phyloP scores from a whole-genome alignment of 2,329 filamentous ascomycete species.

The Colletotrichum salicis region DNA sequence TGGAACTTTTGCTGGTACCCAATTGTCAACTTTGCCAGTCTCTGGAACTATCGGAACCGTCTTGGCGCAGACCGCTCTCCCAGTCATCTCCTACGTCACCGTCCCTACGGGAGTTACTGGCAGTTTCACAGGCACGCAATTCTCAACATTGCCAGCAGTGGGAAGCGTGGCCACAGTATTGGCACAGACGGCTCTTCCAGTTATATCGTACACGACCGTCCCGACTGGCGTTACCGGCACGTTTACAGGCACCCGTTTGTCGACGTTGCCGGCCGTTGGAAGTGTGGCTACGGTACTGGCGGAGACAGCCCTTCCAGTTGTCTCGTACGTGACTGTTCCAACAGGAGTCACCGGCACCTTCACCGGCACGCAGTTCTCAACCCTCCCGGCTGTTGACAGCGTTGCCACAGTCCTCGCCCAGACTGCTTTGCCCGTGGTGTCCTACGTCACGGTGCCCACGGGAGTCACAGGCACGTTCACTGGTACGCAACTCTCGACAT shows the following conservation, averaged over 20 bases:
- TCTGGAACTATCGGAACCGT: neutral
- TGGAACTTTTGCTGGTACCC: neutral
- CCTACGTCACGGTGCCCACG: neutral
- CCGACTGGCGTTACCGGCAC: neutral
- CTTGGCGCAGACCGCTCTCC: neutral
- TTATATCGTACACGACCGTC: neutral
- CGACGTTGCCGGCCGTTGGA: neutral
- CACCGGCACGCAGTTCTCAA: neutral
- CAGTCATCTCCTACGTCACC: neutral
- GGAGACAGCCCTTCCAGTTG: neutral
- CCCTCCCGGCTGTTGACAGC: neutral
- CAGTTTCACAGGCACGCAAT: neutral
- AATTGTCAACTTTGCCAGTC: neutral
- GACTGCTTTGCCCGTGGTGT: neutral
- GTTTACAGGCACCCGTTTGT: neutral
- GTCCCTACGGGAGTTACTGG: neutral
- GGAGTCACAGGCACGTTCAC: slow-evolving; percentile 2
- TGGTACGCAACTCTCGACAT: neutral
- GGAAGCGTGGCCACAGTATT: neutral
- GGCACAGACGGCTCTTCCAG: neutral
- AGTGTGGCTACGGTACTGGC: neutral
- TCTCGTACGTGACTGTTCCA: neutral
- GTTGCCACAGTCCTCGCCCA: neutral
- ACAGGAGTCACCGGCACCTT: slow-evolving; percentile 4
- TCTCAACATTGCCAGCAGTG: neutral